phyloP scores from a whole-genome alignment of 2,329 filamentous ascomycete genomes.

The Cladosporium colombiae region DNA sequence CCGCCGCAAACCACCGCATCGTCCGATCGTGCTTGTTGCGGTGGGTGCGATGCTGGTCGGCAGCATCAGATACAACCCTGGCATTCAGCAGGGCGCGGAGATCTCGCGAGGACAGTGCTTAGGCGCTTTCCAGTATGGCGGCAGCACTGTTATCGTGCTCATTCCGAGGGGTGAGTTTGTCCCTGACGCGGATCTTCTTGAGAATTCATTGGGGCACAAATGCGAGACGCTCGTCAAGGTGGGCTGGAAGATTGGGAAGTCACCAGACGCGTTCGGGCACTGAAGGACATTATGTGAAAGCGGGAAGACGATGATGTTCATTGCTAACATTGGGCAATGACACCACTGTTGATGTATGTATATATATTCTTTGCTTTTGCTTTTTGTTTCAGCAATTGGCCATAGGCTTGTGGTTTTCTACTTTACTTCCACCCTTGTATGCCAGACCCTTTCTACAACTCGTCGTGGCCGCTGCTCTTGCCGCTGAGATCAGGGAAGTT shows the following conservation, averaged over 20 bases:
- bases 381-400: background rate
- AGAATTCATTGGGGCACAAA: slow-evolving; percentile 38
- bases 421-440: background rate
- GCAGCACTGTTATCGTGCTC: slow-evolving; percentile 46
- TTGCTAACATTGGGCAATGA: background rate
- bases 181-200: slow-evolving; percentile 44
- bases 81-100: slow-evolving; percentile 36
- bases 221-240: slow-evolving; percentile 46
- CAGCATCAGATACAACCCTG: slow-evolving; percentile 43
- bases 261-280: background rate
- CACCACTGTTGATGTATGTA: background rate
- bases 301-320: background rate
- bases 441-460: slow-evolving; percentile 44
- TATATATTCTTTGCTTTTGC: background rate
- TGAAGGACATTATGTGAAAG: background rate
- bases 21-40: slow-evolving; percentile 41
- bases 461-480: slow-evolving; percentile 44
- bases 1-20: slow-evolving; percentile 32
- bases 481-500: slow-evolving; percentile 72
- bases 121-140: slow-evolving; percentile 46
- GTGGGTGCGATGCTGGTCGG: slow-evolving; percentile 50
- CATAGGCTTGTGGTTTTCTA: background rate
- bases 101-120: slow-evolving; percentile 44
- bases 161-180: slow-evolving; percentile 40
- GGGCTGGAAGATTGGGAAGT: slow-evolving; percentile 38